phyloP scores from a whole-genome alignment of 2,329 filamentous ascomycete species.

The Pseudocercospora cruenta region DNA sequence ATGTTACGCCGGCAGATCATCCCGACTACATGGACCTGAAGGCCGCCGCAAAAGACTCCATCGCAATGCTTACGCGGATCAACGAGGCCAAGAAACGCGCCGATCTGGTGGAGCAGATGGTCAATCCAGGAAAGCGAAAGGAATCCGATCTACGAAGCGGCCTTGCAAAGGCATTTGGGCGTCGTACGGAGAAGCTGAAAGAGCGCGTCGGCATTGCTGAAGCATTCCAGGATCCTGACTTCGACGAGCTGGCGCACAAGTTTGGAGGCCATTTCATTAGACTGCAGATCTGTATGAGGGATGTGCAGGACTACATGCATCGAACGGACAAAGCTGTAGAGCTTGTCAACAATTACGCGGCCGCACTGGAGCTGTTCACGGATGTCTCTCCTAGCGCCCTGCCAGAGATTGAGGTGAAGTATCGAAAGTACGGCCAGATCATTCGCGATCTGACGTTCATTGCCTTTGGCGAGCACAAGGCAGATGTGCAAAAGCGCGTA shows the following conservation, averaged over 20 bases:
- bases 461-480: constrained; percentile 77
- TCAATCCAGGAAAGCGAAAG: constrained; percentile 69
- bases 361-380: constrained; percentile 82
- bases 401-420: constrained; percentile 89
- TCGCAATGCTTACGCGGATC: constrained; percentile 67
- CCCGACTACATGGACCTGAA: constrained; percentile 75
- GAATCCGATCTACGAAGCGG: constrained; percentile 86
- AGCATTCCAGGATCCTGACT: constrained; percentile 77
- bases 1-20: constrained; percentile 78
- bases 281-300: constrained; percentile 86
- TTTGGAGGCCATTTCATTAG: constrained; percentile 93
- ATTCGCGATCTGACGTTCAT: constrained; percentile 84
- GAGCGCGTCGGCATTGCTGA: constrained; percentile 67
- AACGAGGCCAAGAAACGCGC: constrained; percentile 96
- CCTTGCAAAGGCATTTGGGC: constrained; percentile 85
- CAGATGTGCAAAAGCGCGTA: constrained; percentile 75
- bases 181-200: constrained; percentile 83
- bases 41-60: constrained; percentile 71
- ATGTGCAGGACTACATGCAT: constrained; percentile 91
- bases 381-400: constrained; percentile 69
- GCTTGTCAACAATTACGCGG: constrained; percentile 77
- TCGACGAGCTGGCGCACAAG: constrained; percentile 77
- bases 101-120: constrained; percentile 87
- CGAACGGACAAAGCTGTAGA: constrained; percentile 78
- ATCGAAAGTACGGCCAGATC: constrained; percentile 86